Base-by-base conservation (phyloP, 352 stramenopile genomes). In the Phytophthora ohioensis region DNA sequence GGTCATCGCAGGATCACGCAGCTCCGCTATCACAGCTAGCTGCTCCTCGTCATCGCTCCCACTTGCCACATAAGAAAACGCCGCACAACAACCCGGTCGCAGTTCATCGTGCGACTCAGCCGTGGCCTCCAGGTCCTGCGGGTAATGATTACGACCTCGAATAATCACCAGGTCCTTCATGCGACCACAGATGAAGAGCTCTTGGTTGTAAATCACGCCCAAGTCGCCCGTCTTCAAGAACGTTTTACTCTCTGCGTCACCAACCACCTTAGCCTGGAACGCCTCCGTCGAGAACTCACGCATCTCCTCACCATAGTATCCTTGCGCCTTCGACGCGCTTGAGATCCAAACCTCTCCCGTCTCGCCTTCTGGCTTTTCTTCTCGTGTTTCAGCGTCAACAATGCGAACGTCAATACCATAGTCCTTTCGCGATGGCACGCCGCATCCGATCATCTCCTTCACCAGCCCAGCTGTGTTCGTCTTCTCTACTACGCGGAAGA, bases 141-240 rank as follows among this genome's bases (percentile, higher is more conserved):
- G 98, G 73, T 99, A 99, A 75, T 99, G 97, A 79, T 99, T 99
- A 2, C 96, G 83, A 7, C 98, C 98, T n/a, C 96, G 89, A 48
- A 99, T 93, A 78, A 99, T 99, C 57, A 99, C 97, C 21, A 99
- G 77, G 75, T 99, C 98, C 81, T 99, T 99, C 52, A 98, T 90
- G 42, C 98, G 88, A 6, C 98, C 98, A 79, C 97, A 99, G 53
- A 99, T 97, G 82, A 99, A 99, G 13, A 97, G 74, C 69, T 99
- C 95, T 17, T 92, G 75, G 15, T 98, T 80, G 72, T 99, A 95
- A 3, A 99, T 65, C 69, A 99, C 99, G 4, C 98, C 98, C 36
- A 99, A 84, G 84, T 99, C 98, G 4, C 98, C 98, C 4, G 98
- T 99, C 58, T 90, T 85, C 9, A 99, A 74, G 64, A 96, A 99